These are phyloP conservation scores for Galerina sulciceps DNA, from an alignment of 768 basidiomycete species.

Conservation along the genomic window DNA sequence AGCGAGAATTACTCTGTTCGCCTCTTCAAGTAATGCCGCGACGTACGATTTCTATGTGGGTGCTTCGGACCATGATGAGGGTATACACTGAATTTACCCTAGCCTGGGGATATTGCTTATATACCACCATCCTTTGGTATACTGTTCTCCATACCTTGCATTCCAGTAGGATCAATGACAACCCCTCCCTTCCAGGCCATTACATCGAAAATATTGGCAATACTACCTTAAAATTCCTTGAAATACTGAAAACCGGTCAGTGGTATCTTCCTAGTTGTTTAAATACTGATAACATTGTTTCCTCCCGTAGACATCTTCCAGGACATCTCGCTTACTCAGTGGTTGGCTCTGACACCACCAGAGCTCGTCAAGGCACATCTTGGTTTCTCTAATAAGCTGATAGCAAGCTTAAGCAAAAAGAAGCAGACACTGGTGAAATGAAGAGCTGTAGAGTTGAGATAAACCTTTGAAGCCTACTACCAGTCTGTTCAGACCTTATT, in stretches of 20 bases:
- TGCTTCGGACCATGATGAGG: not conserved
- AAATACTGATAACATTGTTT: not conserved
- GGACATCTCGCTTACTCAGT: slow-evolving; percentile 62
- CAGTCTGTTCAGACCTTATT: too few species aligned
- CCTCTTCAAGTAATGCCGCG: slow-evolving; percentile 55
- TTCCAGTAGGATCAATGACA: not conserved
- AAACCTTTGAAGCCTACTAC: too few species aligned
- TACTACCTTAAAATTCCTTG: slow-evolving; percentile 58
- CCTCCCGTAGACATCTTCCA: slow-evolving; percentile 45
- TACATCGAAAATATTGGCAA: slow-evolving; percentile 73
- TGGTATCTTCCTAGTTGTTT: not conserved
- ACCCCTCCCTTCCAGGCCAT: slow-evolving; percentile 45
- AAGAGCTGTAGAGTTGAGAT: too few species aligned
- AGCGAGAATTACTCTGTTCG: slow-evolving; percentile 65
- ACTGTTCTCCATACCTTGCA: not conserved
- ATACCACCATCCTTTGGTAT: slow-evolving; percentile 40
- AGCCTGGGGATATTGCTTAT: slow-evolving; percentile 45
- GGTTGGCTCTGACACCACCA: slow-evolving; percentile 65
- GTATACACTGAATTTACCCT: not conserved
- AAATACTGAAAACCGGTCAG: slow-evolving; percentile 62
- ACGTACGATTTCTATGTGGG: slow-evolving; percentile 63
- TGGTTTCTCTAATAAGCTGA: slow-evolving; percentile 53
- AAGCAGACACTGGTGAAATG: slow-evolving; percentile 50
- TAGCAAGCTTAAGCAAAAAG: slow-evolving; percentile 52
- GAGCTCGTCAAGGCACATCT: slow-evolving; percentile 65